Percentiles rank a stretch among this genome's conserved stretches.
Conservation (phyloP, 768 basidiomycete species). For the Chalciporus piperatus region DNA sequence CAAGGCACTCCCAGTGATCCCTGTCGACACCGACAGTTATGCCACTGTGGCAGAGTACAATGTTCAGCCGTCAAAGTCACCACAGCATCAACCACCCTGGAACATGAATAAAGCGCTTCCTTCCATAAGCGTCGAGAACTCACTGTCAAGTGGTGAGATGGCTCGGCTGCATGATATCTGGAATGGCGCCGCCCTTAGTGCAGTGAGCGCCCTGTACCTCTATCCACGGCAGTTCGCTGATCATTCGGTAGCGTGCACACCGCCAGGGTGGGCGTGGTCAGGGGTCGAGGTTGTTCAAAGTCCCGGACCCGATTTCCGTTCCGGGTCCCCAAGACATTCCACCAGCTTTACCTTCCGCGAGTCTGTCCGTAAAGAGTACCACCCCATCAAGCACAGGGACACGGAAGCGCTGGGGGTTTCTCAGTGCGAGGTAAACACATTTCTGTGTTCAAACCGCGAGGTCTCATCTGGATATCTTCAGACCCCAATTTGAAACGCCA, state of each 20-base stretch:
- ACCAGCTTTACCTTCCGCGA: not conserved
- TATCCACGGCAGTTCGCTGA: not conserved
- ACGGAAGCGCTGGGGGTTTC: slow-evolving; percentile 16
- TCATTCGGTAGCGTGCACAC: slow-evolving; percentile 18
- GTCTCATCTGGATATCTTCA: slow-evolving; percentile 5
- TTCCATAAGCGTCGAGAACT: slow-evolving; percentile 16
- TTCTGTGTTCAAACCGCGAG: not conserved
- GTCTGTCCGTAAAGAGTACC: not conserved
- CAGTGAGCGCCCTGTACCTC: slow-evolving; percentile 10
- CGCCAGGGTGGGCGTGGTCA: slow-evolving; percentile 17
- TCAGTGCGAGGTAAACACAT: slow-evolving; percentile 18
- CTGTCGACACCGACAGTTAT: slow-evolving; percentile 3
- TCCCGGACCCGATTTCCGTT: slow-evolving; percentile 14
- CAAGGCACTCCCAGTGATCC: slow-evolving; percentile 23
- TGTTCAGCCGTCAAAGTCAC: not conserved
- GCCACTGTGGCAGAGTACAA: not conserved
- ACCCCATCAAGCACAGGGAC: not conserved
- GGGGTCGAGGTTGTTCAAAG: not conserved
- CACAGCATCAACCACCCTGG: not conserved
- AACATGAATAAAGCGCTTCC: slow-evolving; percentile 12
- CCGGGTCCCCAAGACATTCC: slow-evolving; percentile 2
- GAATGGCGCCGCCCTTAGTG: slow-evolving; percentile 25
- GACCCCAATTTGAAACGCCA: slow-evolving; percentile 8
- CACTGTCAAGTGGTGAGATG: slow-evolving; percentile 19
- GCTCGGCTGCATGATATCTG: slow-evolving; percentile 19